A percentile compares a stretch with the other conserved stretches of the same genome.
Evolutionary conservation across 768 basidiomycete genomes (phyloP).

Genomic region (Leccinum boreale): DNA sequence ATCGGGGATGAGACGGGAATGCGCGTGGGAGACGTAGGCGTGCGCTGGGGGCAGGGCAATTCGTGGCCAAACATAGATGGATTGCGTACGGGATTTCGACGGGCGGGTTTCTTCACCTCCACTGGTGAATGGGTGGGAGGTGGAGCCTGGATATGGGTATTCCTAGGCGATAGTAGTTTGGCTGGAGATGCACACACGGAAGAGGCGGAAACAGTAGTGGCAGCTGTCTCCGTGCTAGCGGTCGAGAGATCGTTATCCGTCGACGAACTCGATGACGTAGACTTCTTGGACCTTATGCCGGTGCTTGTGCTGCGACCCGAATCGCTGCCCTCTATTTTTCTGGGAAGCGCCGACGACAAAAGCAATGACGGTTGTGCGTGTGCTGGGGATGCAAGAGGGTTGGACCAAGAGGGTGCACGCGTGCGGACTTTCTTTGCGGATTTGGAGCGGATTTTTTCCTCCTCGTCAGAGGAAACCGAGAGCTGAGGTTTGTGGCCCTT

Average conservation of each 20-base stretch:
- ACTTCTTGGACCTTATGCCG: slow-evolving; percentile 22
- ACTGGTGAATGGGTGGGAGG: slow-evolving; percentile 13
- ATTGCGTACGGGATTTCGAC: slow-evolving; percentile 51
- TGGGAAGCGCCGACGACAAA: slow-evolving; percentile 18
- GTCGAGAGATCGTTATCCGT: slow-evolving; percentile 34
- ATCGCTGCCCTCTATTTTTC: slow-evolving; percentile 10
- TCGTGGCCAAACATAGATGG: slow-evolving; percentile 69
- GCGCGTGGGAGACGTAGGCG: slow-evolving; percentile 30
- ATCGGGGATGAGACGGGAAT: slow-evolving; percentile 30
- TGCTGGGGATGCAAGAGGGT: slow-evolving; percentile 21
- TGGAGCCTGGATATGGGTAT: slow-evolving; percentile 18
- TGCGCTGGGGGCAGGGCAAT: slow-evolving; percentile 46
- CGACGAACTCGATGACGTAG: slow-evolving; percentile 27
- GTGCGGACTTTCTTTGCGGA: slow-evolving; percentile 61
- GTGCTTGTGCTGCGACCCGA: slow-evolving; percentile 17
- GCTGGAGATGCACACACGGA: slow-evolving; percentile 17
- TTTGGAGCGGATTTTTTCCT: slow-evolving; percentile 60
- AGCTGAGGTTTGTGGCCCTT: slow-evolving; percentile 38
- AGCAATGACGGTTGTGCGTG: slow-evolving; percentile 22
- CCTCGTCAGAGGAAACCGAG: slow-evolving; percentile 71
- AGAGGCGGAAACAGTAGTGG: slow-evolving; percentile 24
- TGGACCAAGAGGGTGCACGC: slow-evolving; percentile 32
- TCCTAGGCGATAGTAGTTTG: slow-evolving; percentile 24
- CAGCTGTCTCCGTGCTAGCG: slow-evolving; percentile 29
- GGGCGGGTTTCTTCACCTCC: slow-evolving; percentile 30